These are phyloP conservation scores for Schwanniomyces sp. DNA, from an alignment of 805 yeast species.

Conservation along the genomic window DNA sequence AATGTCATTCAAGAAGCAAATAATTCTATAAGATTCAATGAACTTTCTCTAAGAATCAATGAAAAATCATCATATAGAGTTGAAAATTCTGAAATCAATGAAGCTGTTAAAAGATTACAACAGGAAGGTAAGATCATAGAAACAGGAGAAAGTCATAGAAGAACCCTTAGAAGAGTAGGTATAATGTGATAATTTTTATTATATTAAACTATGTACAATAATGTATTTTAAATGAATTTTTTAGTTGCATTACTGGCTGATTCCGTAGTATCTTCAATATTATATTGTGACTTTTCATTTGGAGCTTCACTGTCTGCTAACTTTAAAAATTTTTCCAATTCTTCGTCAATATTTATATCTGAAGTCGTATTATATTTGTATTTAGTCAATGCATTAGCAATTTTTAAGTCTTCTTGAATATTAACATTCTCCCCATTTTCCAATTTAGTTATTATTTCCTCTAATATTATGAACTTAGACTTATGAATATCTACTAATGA, in stretches of 20 bases:
- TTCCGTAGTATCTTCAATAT: not conserved
- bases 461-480: conserved; percentile 31
- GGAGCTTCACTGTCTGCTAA: conserved; percentile 18
- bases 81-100: conserved; percentile 70
- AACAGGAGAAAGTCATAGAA: conserved; percentile 69
- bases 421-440: conserved; percentile 39
- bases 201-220: conserved; percentile 1
- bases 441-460: conserved; percentile 29
- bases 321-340: conserved; percentile 33
- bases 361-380: conserved; percentile 28
- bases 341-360: conserved; percentile 41
- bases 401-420: conserved; percentile 37
- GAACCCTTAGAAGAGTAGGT: conserved; percentile 46
- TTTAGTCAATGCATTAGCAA: conserved; percentile 45
- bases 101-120: conserved; percentile 63
- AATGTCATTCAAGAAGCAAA: conserved; percentile 50
- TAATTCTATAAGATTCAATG: conserved; percentile 56
- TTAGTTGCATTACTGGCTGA: not conserved
- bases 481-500: conserved; percentile 38
- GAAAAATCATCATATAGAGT: conserved; percentile 64
- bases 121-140: conserved; percentile 70
- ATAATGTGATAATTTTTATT: not conserved
- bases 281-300: not conserved
- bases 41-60: conserved; percentile 59
- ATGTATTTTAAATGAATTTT: conserved; percentile 8